phyloP scores from a whole-genome alignment of 352 stramenopile species.

The Globisporangium cylindrosporum region DNA sequence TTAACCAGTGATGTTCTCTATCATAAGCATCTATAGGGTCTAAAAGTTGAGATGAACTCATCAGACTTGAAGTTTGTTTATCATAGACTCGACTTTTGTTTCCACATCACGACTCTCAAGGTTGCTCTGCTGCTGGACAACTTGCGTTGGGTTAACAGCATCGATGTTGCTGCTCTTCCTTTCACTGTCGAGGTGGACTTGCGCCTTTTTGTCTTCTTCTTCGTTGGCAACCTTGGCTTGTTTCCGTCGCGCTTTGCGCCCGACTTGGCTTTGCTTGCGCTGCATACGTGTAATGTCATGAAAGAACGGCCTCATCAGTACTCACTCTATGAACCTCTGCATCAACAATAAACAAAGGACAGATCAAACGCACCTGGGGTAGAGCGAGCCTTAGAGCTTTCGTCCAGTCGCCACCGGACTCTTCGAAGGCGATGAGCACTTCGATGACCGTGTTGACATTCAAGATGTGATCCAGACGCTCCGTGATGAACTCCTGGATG shows the following conservation, averaged over 20 bases:
- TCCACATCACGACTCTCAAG: background rate
- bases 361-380: conserved; percentile 39
- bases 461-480: conserved; percentile 73
- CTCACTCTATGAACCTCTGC: background rate
- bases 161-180: background rate
- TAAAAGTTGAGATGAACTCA: background rate
- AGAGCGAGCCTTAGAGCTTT: conserved; percentile 41
- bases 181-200: background rate
- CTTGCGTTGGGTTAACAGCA: background rate
- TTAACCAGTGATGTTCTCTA: background rate
- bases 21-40: background rate
- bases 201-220: background rate
- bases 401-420: conserved; percentile 43
- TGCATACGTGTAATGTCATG: background rate
- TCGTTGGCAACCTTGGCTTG: background rate
- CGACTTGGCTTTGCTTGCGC: conserved; percentile 41
- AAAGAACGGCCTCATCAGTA: background rate
- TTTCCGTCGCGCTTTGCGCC: conserved; percentile 33
- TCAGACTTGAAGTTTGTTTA: background rate
- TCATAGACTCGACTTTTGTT: background rate
- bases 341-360: no score
- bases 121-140: background rate
- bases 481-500: conserved; percentile 68
- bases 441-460: conserved; percentile 81
- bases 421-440: conserved; percentile 56